These are phyloP conservation scores for Scheffersomyces lignosus DNA, from an alignment of 805 yeast genomes.

Conservation along the genomic window DNA sequence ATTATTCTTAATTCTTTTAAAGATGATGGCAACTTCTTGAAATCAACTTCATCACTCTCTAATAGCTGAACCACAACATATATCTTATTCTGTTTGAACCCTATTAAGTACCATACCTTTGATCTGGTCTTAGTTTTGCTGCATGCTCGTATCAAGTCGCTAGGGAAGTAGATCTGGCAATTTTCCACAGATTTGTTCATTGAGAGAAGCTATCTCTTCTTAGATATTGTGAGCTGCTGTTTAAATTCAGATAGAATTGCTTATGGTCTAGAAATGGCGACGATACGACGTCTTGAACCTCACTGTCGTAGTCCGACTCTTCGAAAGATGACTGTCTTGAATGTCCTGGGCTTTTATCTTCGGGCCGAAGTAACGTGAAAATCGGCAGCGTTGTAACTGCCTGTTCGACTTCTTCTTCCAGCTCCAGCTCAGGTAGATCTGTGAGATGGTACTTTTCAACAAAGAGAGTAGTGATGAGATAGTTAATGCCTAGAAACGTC, in stretches of 20 bases:
- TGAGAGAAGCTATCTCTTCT: conserved; percentile 41
- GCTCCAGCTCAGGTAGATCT: too few species aligned
- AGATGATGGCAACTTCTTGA: conserved; percentile 6
- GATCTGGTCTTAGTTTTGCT: conserved; percentile 6
- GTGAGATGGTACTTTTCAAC: background rate
- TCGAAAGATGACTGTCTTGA: background rate
- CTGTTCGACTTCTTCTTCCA: too few species aligned
- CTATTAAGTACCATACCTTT: conserved; percentile 10
- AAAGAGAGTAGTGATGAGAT: background rate
- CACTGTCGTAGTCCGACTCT: conserved; percentile 6
- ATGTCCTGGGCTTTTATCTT: background rate
- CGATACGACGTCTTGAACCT: conserved; percentile 2
- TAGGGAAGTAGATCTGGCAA: conserved; percentile 35
- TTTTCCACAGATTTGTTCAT: conserved; percentile 15
- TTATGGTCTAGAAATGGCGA: conserved; percentile 9
- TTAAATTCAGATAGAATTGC: conserved; percentile 28
- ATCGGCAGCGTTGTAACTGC: too few species aligned
- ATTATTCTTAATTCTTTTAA: conserved; percentile 14
- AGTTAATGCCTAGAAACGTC: background rate
- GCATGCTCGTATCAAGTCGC: conserved; percentile 21
- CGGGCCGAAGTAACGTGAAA: background rate
- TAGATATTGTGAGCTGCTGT: conserved; percentile 43
- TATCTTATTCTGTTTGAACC: conserved; percentile 22
- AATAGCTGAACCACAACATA: conserved; percentile 21
- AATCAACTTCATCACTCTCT: background rate